These are phyloP conservation scores for Solanum stenotomum DNA, from an alignment of 257 asterid genomes.

Conservation along the genomic window DNA sequence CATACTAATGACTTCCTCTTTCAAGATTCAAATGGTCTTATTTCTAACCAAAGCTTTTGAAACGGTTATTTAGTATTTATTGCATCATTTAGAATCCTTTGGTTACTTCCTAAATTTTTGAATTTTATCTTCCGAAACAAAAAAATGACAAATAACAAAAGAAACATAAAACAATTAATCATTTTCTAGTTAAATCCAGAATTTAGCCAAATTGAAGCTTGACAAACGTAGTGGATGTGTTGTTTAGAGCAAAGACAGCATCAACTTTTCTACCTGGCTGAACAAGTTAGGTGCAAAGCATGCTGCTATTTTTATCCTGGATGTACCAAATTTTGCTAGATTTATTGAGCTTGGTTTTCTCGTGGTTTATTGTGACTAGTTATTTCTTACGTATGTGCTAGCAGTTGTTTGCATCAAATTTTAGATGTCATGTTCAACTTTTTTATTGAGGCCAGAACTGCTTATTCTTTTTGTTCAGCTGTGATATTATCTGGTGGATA, in stretches of 20 bases:
- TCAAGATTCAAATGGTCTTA: background rate
- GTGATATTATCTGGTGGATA: constrained; percentile 74
- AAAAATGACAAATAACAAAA: background rate
- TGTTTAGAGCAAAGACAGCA: background rate
- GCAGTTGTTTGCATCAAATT: background rate
- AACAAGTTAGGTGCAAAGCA: background rate
- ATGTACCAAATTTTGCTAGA: background rate
- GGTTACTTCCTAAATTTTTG: background rate
- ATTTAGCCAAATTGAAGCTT: background rate
- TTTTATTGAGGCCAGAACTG: background rate
- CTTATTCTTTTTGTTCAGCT: constrained; percentile 30
- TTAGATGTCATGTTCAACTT: background rate
- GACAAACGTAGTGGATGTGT: background rate
- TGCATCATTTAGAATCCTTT: background rate
- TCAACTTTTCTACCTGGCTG: background rate
- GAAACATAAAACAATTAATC: background rate
- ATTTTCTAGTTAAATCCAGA: background rate
- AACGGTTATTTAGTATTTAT: background rate
- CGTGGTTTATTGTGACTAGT: background rate
- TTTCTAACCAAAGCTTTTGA: background rate
- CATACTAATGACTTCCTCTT: background rate
- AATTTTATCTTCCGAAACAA: background rate
- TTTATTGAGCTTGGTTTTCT: background rate
- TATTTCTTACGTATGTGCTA: background rate
- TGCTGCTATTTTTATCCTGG: background rate